Conservation (phyloP, 2,329 filamentous ascomycete genomes). For the Colletotrichum sojae region DNA sequence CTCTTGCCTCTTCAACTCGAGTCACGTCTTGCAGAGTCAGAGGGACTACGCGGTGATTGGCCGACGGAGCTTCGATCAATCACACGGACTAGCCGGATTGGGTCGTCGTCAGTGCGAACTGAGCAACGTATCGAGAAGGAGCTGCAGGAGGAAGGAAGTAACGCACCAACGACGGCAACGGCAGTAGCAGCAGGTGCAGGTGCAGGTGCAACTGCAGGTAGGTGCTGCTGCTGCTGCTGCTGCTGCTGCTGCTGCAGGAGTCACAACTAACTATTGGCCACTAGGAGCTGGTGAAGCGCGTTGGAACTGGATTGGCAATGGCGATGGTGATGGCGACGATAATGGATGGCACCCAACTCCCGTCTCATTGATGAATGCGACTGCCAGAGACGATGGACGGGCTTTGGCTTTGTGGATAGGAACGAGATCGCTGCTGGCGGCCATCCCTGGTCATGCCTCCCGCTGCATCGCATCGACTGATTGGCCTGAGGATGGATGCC, state of each 20-base stretch:
- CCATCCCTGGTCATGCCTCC: slow-evolving; percentile 29
- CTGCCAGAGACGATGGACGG: background rate
- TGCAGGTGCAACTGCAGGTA: background rate
- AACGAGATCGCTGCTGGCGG: slow-evolving; percentile 10
- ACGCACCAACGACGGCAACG: background rate
- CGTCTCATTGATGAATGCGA: too few species aligned
- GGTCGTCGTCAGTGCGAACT: background rate
- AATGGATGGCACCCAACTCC: too few species aligned
- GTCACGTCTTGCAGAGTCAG: slow-evolving; percentile 23
- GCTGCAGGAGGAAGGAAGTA: slow-evolving; percentile 5
- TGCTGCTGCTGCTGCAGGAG: too few species aligned
- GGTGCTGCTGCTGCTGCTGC: too few species aligned
- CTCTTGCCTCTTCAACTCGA: slow-evolving; percentile 18
- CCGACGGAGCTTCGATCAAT: slow-evolving; percentile 5
- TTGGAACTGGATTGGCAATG: too few species aligned
- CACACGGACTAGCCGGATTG: slow-evolving; percentile 29
- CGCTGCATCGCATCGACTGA: slow-evolving; percentile 2
- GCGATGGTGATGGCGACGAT: too few species aligned
- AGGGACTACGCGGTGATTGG: slow-evolving; percentile 20
- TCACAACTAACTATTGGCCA: too few species aligned
- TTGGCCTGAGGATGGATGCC: background rate
- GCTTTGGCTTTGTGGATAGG: background rate
- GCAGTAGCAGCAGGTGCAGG: slow-evolving; percentile 5
- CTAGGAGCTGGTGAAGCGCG: too few species aligned
- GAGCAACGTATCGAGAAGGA: background rate